Evolutionary conservation across 805 yeast genomes (phyloP).

Genomic region (Maudiozyma turicensis): DNA sequence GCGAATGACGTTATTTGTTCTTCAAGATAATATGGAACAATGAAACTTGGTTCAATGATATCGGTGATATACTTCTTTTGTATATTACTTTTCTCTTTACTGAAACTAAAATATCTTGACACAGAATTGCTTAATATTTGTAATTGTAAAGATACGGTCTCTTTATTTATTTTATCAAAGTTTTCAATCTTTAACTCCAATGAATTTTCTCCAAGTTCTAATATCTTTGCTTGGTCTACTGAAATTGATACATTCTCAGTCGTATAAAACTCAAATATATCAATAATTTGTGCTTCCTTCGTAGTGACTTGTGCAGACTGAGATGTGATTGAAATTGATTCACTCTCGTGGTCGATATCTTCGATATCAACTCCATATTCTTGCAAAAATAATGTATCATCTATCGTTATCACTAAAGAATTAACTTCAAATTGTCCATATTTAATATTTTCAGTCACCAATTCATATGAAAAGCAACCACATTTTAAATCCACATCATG

Average conservation of each 20-base stretch:
- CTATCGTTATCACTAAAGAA: slow-evolving; percentile 18
- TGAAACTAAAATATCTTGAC: background rate
- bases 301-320: background rate
- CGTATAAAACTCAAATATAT: slow-evolving; percentile 13
- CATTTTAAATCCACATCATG: slow-evolving; percentile 2
- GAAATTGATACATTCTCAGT: slow-evolving; percentile 12
- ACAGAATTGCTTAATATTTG: background rate
- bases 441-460: slow-evolving; percentile 14
- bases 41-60: background rate
- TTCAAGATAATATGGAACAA: slow-evolving; percentile 12
- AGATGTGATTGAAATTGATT: too few species aligned
- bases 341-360: background rate
- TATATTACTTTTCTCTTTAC: background rate
- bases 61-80: background rate
- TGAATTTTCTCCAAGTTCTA: slow-evolving; percentile 14
- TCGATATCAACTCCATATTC: slow-evolving; percentile 10
- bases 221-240: slow-evolving; percentile 10
- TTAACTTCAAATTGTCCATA: slow-evolving; percentile 19
- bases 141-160: background rate
- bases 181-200: slow-evolving; percentile 11
- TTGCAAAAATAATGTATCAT: slow-evolving; percentile 20
- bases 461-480: slow-evolving; percentile 4
- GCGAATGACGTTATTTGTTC: slow-evolving; percentile 13
- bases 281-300: background rate
- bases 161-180: slow-evolving; percentile 1